phyloP scores from a whole-genome alignment of 768 basidiomycete species.

The Tricholomella constricta region DNA sequence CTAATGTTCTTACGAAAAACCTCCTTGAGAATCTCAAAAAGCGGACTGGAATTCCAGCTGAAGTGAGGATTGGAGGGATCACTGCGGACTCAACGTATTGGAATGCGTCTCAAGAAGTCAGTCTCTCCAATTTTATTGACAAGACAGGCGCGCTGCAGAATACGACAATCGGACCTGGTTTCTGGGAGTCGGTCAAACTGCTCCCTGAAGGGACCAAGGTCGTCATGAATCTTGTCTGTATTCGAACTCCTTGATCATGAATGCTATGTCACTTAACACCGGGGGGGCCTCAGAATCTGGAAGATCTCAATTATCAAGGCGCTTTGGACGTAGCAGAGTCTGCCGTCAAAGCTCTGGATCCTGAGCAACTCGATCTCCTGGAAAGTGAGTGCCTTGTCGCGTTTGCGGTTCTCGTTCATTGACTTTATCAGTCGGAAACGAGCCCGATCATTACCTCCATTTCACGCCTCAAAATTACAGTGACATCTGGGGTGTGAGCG shows the following conservation, averaged over 20 bases:
- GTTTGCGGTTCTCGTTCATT: neutral
- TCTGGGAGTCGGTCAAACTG: slow-evolving; percentile 49
- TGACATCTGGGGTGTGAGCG: slow-evolving; percentile 43
- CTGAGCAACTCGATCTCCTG: slow-evolving; percentile 41
- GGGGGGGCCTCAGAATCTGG: slow-evolving; percentile 40
- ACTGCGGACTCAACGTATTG: slow-evolving; percentile 57
- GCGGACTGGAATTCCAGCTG: slow-evolving; percentile 45
- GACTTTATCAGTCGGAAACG: slow-evolving; percentile 46
- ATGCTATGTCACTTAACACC: neutral
- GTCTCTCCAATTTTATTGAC: slow-evolving; percentile 47
- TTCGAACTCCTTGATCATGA: neutral
- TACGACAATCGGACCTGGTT: slow-evolving; percentile 51
- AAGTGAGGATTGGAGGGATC: slow-evolving; percentile 55
- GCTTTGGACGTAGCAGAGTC: slow-evolving; percentile 46
- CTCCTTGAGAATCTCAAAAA: slow-evolving; percentile 47
- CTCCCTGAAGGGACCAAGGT: slow-evolving; percentile 50
- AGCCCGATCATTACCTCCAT: slow-evolving; percentile 51
- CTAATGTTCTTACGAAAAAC: slow-evolving; percentile 44
- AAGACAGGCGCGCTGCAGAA: slow-evolving; percentile 45
- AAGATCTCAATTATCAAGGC: slow-evolving; percentile 43
- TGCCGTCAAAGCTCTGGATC: slow-evolving; percentile 36
- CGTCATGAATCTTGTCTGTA: slow-evolving; percentile 44
- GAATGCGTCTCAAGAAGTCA: slow-evolving; percentile 40
- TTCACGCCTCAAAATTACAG: slow-evolving; percentile 48
- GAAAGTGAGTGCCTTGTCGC: slow-evolving; percentile 38